Base-by-base conservation (phyloP, 768 basidiomycete species). In the Tylopilus subfusipes region DNA sequence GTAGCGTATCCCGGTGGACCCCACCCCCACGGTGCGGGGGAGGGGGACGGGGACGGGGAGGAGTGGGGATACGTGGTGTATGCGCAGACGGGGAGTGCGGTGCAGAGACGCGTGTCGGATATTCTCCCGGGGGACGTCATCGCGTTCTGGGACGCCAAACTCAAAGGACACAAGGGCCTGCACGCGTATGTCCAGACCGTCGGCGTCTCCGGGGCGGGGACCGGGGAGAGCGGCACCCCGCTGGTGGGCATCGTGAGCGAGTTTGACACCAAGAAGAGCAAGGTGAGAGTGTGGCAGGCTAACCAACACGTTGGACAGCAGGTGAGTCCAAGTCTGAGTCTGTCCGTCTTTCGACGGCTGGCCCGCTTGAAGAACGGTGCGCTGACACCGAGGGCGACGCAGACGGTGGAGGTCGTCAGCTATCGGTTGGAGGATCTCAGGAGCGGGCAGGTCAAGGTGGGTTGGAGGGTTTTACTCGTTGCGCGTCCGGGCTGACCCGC, bases 391-490 rank as follows among this genome's bases (percentile, higher is more conserved):
- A 72, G 67, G 68, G 66, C 59, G 57, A 63, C 61, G 42, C 64
- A 80, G 78, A 82, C 75, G 58, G 85, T 93, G 29, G 91, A 93
- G 64, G 78, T 76, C 47, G 85, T 82, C n/a, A 93, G 88, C 63
- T 96, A 94, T 74, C 81, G 90, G 52, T 72, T 93, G 68, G 92
- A 95, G 39, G 93, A 95, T 75, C 67, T 95, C 63, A 94, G 94
- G 75, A 89, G 84, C 63, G 93, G 93, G 12, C 72, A 76, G 24
- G 80, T 93, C 40, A 88, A 90, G 82, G 91, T 92, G 55, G 38
- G 55, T 44, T 1, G 21, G 33, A 34, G 0, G 21, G 27, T 38
- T n/a, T n/a, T n/a, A n/a, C 31, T 4, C 5, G 4, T 42, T 4
- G 25, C 19, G 44, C 6, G 43, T 16, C 1, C 0, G 19, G 24